Conservation (phyloP, 108 stramenopile species). For the Discostella pseudostelligera region DNA sequence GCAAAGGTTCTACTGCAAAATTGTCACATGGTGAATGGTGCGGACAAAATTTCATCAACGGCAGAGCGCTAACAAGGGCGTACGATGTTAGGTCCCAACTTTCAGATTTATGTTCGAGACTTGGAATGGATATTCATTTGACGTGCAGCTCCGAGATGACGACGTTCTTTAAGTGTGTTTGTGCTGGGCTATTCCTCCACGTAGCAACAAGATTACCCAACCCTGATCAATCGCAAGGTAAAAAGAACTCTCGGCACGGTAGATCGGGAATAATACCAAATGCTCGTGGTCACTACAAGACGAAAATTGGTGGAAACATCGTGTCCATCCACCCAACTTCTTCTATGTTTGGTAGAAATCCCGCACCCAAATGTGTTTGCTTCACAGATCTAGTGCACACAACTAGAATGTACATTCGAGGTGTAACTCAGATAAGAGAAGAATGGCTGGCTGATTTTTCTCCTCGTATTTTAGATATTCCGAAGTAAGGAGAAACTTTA, state of each 20-base stretch:
- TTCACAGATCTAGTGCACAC: conserved; percentile 90
- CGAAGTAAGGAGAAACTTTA: not conserved
- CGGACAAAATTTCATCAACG: conserved; percentile 72
- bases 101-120: conserved; percentile 51
- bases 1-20: conserved; percentile 46
- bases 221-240: conserved; percentile 54
- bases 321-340: conserved; percentile 94
- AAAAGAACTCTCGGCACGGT: conserved; percentile 61
- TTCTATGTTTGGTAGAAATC: conserved; percentile 90
- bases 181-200: conserved; percentile 90
- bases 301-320: conserved; percentile 79
- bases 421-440: conserved; percentile 80
- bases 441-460: conserved; percentile 70
- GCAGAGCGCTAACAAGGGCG: conserved; percentile 68
- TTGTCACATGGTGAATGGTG: conserved; percentile 85
- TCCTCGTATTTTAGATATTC: not conserved
- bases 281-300: conserved; percentile 87
- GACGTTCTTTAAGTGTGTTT: conserved; percentile 81
- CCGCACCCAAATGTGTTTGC: conserved; percentile 90
- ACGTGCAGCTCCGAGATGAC: conserved; percentile 66
- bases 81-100: conserved; percentile 74
- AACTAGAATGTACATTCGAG: conserved; percentile 79
- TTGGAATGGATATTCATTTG: conserved; percentile 59
- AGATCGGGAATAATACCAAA: conserved; percentile 72
- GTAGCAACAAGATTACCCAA: conserved; percentile 68